Percentiles rank a stretch among this genome's conserved stretches.
These are phyloP conservation scores for Pseudophaeomoniella oleicola DNA, from an alignment of 2,329 filamentous ascomycete genomes.

Conservation along the genomic window DNA sequence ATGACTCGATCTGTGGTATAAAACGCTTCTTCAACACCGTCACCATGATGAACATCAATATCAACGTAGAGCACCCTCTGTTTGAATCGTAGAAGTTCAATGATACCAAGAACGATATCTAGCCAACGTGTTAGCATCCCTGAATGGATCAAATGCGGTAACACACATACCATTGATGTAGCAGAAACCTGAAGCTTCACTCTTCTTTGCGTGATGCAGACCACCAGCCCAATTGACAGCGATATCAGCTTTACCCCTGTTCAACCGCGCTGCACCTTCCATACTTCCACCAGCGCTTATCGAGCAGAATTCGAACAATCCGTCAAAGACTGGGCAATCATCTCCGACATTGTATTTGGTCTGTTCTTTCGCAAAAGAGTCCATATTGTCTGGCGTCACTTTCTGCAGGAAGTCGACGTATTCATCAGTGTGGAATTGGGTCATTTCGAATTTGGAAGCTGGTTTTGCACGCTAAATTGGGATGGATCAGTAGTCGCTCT, in stretches of 20 bases:
- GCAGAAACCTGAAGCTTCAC: slow-evolving; percentile 90
- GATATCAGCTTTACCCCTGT: slow-evolving; percentile 53
- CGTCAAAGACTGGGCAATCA: slow-evolving; percentile 52
- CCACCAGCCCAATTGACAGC: slow-evolving; percentile 83
- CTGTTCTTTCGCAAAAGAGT: slow-evolving; percentile 79
- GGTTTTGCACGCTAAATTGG: slow-evolving; percentile 62
- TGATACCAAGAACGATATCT: slow-evolving; percentile 54
- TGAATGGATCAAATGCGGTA: background rate
- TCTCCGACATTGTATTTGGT: slow-evolving; percentile 60
- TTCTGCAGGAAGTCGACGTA: slow-evolving; percentile 64
- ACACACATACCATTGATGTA: slow-evolving; percentile 64
- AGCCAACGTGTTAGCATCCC: slow-evolving; percentile 9
- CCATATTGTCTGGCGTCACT: slow-evolving; percentile 98
- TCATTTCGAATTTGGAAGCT: slow-evolving; percentile 57
- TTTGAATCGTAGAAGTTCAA: slow-evolving; percentile 49
- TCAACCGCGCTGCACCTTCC: slow-evolving; percentile 55
- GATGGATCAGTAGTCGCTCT: too few relatives aligned
- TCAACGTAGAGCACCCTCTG: slow-evolving; percentile 52
- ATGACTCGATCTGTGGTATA: slow-evolving; percentile 59
- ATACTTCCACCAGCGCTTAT: slow-evolving; percentile 57
- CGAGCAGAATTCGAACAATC: slow-evolving; percentile 55
- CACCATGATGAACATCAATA: slow-evolving; percentile 53
- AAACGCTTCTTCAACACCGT: slow-evolving; percentile 58
- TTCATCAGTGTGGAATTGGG: slow-evolving; percentile 59
- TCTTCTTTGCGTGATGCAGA: slow-evolving; percentile 90